phyloP scores from a whole-genome alignment of 257 asterid species.

The Jasminum sambac region DNA sequence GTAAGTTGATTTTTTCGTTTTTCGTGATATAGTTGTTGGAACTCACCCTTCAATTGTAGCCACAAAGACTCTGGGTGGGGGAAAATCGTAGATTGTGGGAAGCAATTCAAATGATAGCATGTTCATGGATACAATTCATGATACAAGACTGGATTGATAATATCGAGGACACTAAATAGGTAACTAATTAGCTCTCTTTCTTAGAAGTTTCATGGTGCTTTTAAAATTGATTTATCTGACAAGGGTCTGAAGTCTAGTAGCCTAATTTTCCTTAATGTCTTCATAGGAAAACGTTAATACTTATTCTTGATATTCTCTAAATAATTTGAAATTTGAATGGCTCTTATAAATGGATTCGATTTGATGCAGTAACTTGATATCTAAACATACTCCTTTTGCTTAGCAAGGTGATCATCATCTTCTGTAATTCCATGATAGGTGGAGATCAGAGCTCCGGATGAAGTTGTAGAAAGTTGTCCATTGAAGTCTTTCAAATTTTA shows the following conservation, averaged over 20 bases:
- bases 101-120: conserved; percentile 72
- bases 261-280: no score
- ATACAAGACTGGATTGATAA: conserved; percentile 78
- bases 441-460: conserved; percentile 35
- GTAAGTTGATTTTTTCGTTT: not conserved
- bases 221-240: not conserved
- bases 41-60: conserved; percentile 63
- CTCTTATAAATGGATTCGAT: not conserved
- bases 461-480: conserved; percentile 58
- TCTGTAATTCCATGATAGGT: not conserved
- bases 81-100: conserved; percentile 44
- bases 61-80: conserved; percentile 49
- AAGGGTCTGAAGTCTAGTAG: no score
- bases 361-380: not conserved
- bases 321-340: not conserved
- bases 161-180: conserved; percentile 49
- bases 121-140: conserved; percentile 74
- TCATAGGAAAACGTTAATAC: no score
- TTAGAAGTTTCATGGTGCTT: not conserved
- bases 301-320: no score
- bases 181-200: conserved; percentile 5
- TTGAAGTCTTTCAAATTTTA: conserved; percentile 52
- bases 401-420: not conserved
- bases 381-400: not conserved
- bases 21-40: conserved; percentile 38